Conservation (phyloP, 805 yeast species). For the Saturnispora mendoncae region DNA sequence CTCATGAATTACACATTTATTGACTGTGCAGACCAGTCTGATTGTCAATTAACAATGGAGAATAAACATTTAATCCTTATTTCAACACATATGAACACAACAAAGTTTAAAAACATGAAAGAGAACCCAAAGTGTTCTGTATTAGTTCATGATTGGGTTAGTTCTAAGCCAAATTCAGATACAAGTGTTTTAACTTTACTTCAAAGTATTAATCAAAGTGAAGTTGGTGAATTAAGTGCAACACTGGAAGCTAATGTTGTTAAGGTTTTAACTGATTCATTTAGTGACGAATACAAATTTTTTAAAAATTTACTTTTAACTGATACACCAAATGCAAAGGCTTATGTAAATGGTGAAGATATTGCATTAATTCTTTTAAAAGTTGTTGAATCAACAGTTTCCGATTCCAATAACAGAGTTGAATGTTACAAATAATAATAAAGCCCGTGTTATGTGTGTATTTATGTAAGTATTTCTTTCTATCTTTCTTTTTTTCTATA, state of each 20-base stretch:
- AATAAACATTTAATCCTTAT: slow-evolving; percentile 39
- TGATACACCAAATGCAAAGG: slow-evolving; percentile 59
- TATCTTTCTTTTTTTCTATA: background rate
- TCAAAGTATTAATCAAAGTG: slow-evolving; percentile 70
- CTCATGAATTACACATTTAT: slow-evolving; percentile 84
- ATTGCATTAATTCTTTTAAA: slow-evolving; percentile 58
- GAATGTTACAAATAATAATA: slow-evolving; percentile 11
- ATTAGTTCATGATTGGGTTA: slow-evolving; percentile 85
- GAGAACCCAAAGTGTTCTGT: slow-evolving; percentile 73
- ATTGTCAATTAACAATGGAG: slow-evolving; percentile 14
- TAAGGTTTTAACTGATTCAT: slow-evolving; percentile 35
- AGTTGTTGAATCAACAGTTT: slow-evolving; percentile 62
- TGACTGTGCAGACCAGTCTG: slow-evolving; percentile 28
- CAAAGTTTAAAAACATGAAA: slow-evolving; percentile 61
- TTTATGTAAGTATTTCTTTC: background rate
- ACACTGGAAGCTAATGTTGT: slow-evolving; percentile 67
- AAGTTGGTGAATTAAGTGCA: slow-evolving; percentile 71
- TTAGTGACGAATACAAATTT: slow-evolving; percentile 42
- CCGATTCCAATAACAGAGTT: slow-evolving; percentile 65
- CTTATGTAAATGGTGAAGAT: slow-evolving; percentile 56
- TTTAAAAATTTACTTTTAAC: slow-evolving; percentile 55
- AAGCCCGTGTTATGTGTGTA: background rate
- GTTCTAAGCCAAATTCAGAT: slow-evolving; percentile 27
- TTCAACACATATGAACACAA: slow-evolving; percentile 63
- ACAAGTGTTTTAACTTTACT: slow-evolving; percentile 45